Percentiles rank a stretch among this genome's conserved stretches.
Evolutionary conservation across 2,329 filamentous ascomycete genomes (phyloP).

Genomic region (Talaromyces piceae): DNA sequence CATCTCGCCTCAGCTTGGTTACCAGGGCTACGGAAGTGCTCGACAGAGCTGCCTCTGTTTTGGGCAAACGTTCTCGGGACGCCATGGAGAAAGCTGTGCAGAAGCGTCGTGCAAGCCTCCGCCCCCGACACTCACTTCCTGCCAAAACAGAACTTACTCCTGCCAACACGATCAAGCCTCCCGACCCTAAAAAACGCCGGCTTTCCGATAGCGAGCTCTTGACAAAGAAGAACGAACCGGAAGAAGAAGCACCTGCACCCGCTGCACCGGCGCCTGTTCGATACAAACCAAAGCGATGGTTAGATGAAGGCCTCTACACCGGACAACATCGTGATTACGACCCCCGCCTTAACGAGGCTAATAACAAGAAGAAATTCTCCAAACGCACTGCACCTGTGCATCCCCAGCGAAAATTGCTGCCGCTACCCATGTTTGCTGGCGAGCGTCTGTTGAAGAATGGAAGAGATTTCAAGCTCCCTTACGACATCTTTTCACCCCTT

Average conservation of each 20-base stretch:
- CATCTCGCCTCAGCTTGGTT: constrained; percentile 38
- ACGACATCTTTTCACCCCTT: constrained; percentile 79
- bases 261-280: constrained; percentile 16
- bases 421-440: constrained; percentile 71
- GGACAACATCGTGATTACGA: constrained; percentile 57
- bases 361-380: constrained; percentile 32
- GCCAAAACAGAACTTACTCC: constrained; percentile 19
- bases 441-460: constrained; percentile 63
- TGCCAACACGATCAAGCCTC: constrained; percentile 14
- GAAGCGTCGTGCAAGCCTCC: constrained; percentile 49
- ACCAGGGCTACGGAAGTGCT: constrained; percentile 39
- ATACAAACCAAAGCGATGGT: constrained; percentile 62
- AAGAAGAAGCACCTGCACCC: constrained; percentile 16
- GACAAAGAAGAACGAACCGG: constrained; percentile 17
- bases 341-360: constrained; percentile 42
- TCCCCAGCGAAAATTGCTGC: constrained; percentile 47
- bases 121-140: constrained; percentile 35
- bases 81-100: constrained; percentile 54
- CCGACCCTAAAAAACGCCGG: constrained; percentile 35
- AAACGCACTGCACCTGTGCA: constrained; percentile 18
- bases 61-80: constrained; percentile 57
- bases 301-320: constrained; percentile 76
- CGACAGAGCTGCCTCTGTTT: constrained; percentile 42
- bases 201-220: constrained; percentile 30
- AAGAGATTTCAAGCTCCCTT: constrained; percentile 81